Evolutionary conservation across 2,329 filamentous ascomycete genomes (phyloP).

Genomic region (Calonectria fujianensis): DNA sequence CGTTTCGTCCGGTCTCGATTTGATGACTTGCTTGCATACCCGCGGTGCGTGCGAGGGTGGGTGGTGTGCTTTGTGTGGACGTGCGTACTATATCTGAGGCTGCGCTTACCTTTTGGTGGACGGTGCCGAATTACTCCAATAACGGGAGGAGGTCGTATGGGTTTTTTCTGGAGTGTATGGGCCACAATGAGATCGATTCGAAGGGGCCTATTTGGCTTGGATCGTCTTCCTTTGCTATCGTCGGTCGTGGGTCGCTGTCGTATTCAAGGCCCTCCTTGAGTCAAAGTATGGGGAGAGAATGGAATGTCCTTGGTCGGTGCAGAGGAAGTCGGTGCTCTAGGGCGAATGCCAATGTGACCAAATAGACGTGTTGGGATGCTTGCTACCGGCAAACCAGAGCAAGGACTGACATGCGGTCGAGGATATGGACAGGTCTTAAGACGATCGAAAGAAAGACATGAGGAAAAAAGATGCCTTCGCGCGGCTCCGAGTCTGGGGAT

Average conservation of each 20-base stretch:
- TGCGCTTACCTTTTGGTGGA: conserved; percentile 37
- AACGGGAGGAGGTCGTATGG: conserved; percentile 18
- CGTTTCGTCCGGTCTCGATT: conserved; percentile 28
- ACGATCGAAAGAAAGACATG: conserved; percentile 46
- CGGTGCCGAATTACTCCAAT: conserved; percentile 18
- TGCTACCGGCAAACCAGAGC: conserved; percentile 9
- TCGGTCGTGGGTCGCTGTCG: conserved; percentile 35
- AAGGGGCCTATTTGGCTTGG: conserved; percentile 18
- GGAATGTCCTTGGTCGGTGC: conserved; percentile 33
- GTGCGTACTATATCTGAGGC: conserved; percentile 32
- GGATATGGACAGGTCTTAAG: conserved; percentile 39
- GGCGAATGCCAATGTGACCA: conserved; percentile 17
- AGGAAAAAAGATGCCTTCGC: conserved; percentile 44
- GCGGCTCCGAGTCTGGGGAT: conserved; percentile 53
- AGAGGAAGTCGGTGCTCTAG: conserved; percentile 24
- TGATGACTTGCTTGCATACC: conserved; percentile 24
- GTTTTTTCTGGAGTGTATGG: conserved; percentile 27
- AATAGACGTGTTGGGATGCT: conserved; percentile 6
- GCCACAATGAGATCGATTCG: conserved; percentile 21
- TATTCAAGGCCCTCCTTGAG: conserved; percentile 26
- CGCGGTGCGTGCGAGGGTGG: conserved; percentile 28
- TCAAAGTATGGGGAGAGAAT: conserved; percentile 37
- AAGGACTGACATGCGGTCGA: conserved; percentile 19
- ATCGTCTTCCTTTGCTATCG: conserved; percentile 8
- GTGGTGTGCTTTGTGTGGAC: conserved; percentile 13